Conservation (phyloP, 169 alveolate genomes). For the Plasmodium berghei region DNA sequence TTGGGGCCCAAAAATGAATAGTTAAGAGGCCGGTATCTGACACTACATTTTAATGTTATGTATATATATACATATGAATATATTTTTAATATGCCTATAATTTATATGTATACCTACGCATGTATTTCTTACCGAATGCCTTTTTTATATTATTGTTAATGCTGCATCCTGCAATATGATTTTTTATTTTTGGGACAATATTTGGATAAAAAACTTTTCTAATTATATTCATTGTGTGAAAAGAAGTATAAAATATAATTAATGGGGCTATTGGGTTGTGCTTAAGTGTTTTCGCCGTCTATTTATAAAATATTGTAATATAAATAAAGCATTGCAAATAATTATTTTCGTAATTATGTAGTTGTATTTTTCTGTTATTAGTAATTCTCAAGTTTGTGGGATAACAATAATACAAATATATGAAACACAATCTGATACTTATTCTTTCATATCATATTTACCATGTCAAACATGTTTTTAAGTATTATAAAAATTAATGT, state of each 20-base stretch:
- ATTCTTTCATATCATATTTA: too few relatives aligned
- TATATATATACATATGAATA: constrained; percentile 1
- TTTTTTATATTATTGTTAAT: constrained; percentile 55
- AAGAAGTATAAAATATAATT: background rate
- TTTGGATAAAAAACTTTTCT: constrained; percentile 70
- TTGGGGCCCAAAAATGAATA: constrained; percentile 95
- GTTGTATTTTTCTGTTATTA: too few relatives aligned
- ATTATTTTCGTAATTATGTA: too few relatives aligned
- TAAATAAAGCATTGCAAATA: too few relatives aligned
- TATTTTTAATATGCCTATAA: background rate
- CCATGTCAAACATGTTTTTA: too few relatives aligned
- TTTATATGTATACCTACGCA: background rate
- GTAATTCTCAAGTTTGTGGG: too few relatives aligned
- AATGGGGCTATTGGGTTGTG: too few relatives aligned
- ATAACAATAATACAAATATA: too few relatives aligned
- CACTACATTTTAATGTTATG: constrained; percentile 7
- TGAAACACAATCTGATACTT: too few relatives aligned
- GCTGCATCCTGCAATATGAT: constrained; percentile 36
- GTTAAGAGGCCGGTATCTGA: constrained; percentile 93
- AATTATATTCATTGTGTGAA: constrained; percentile 49
- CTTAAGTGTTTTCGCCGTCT: too few relatives aligned
- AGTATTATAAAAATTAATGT: too few relatives aligned
- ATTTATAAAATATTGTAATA: too few relatives aligned
- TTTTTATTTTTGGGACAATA: constrained; percentile 53
- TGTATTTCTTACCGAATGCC: constrained; percentile 48